phyloP scores from a whole-genome alignment of 225 moss, liverwort and hornwort genomes.

The Climacium dendroides region DNA sequence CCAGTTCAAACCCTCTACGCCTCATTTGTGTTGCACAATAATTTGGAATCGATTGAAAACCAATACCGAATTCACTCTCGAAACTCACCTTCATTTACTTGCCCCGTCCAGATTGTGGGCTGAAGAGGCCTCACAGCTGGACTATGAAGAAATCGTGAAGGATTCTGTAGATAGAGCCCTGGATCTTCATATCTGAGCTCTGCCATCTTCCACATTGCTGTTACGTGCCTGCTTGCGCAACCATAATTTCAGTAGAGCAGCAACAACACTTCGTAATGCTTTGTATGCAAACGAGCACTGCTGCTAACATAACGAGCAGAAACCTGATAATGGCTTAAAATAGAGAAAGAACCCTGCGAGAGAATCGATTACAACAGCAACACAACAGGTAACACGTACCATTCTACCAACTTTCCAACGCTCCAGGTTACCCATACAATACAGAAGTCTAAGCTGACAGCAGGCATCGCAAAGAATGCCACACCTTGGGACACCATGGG shows the following conservation, averaged over 20 bases:
- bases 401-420: neutral
- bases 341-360: neutral
- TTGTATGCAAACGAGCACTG: neutral
- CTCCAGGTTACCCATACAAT: neutral
- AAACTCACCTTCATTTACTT: constrained; percentile 54
- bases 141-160: constrained; percentile 48
- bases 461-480: neutral
- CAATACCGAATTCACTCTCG: neutral
- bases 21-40: neutral
- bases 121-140: constrained; percentile 20
- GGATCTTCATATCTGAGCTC: constrained; percentile 73
- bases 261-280: neutral
- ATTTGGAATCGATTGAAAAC: neutral
- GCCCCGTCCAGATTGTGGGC: constrained; percentile 71
- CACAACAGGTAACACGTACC: neutral
- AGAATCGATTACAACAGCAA: neutral
- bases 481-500: neutral
- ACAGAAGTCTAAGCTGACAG: neutral
- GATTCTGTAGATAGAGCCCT: constrained; percentile 42
- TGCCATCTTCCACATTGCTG: constrained; percentile 85
- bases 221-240: constrained; percentile 58
- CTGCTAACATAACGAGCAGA: neutral
- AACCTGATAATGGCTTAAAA: neutral
- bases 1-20: neutral
- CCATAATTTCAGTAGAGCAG: neutral